phyloP scores from a whole-genome alignment of 345 rosid species.

The Physaria fendleri region DNA sequence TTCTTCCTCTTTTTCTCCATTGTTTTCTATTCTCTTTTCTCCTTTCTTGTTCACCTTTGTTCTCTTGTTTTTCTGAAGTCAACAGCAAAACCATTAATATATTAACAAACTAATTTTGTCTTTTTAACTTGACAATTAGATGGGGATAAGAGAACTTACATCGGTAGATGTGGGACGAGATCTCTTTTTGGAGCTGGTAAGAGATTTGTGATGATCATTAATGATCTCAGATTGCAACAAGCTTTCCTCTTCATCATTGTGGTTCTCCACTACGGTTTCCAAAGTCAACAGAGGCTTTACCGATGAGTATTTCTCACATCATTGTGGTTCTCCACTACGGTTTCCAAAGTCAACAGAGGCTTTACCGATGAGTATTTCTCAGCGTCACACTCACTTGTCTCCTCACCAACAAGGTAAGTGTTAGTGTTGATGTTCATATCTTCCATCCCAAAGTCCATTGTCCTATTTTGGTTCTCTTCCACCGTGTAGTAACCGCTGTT shows the following conservation, averaged over 20 bases:
- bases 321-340: conserved; percentile 26
- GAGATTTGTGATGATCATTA: conserved; percentile 31
- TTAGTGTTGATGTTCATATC: conserved; percentile 38
- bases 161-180: conserved; percentile 34
- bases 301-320: conserved; percentile 31
- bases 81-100: conserved; percentile 12
- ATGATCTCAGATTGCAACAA: conserved; percentile 30
- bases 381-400: conserved; percentile 35
- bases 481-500: conserved; percentile 13
- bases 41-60: conserved; percentile 37
- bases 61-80: conserved; percentile 44
- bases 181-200: conserved; percentile 47
- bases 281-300: conserved; percentile 20
- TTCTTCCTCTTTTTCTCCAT: conserved; percentile 28
- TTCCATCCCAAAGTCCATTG: conserved; percentile 40
- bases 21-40: conserved; percentile 36
- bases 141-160: conserved; percentile 39
- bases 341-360: conserved; percentile 18
- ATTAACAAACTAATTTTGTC: not conserved
- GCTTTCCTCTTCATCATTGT: conserved; percentile 16
- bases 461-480: conserved; percentile 30
- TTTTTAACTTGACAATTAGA: not conserved
- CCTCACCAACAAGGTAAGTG: conserved; percentile 43
- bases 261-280: conserved; percentile 26
- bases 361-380: conserved; percentile 32